A percentile compares a stretch with the other conserved stretches of the same genome.
Conservation (phyloP, 441 rosid species). For the Croton laevigatus region DNA sequence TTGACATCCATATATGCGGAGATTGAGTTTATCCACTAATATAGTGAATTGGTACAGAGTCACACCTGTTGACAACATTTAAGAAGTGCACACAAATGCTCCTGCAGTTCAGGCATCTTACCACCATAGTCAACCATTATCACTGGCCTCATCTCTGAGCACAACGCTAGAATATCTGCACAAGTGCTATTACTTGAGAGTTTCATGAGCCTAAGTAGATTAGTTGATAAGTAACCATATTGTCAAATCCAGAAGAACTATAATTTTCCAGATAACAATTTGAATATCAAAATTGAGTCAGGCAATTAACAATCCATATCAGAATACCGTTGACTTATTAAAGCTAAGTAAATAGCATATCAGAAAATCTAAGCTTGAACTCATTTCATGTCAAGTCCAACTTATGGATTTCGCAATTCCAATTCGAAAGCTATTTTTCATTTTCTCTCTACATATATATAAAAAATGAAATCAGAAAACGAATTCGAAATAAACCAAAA, state of each 20-base stretch:
- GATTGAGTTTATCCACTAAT: slow-evolving; percentile 6
- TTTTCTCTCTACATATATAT: neutral
- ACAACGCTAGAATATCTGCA: slow-evolving; percentile 75
- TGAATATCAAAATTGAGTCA: neutral
- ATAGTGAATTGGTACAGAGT: neutral
- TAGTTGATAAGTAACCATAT: neutral
- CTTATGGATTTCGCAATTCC: neutral
- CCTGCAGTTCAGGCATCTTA: slow-evolving; percentile 84
- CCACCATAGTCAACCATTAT: slow-evolving; percentile 97
- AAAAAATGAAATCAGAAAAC: neutral
- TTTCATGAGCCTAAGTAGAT: neutral
- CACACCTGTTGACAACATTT: slow-evolving; percentile 59
- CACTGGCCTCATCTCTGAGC: slow-evolving; percentile 81
- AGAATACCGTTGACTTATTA: neutral
- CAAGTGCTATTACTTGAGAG: slow-evolving; percentile 2
- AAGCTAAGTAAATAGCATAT: neutral
- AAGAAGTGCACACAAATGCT: slow-evolving; percentile 57
- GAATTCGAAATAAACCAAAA: neutral
- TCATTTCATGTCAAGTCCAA: neutral
- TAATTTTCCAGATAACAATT: neutral
- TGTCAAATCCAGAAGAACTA: neutral
- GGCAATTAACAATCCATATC: neutral
- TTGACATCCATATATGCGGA: neutral
- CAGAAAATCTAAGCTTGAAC: neutral
- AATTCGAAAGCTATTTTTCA: neutral